These are phyloP conservation scores for Myochromella boudieri DNA, from an alignment of 768 basidiomycete genomes.

Conservation along the genomic window DNA sequence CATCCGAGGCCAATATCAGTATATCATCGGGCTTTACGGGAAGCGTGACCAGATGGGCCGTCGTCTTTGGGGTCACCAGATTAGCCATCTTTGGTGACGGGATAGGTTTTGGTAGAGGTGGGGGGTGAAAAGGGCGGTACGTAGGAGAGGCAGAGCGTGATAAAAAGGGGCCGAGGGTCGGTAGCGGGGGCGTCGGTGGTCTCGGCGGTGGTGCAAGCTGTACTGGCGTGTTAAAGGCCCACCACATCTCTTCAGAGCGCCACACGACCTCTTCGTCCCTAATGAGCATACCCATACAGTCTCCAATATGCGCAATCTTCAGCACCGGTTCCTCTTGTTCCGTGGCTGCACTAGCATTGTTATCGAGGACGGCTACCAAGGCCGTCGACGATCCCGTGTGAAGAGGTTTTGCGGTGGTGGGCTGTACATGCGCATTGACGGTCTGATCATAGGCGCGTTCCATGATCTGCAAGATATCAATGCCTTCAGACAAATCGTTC, in stretches of 20 bases:
- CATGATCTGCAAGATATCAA: slow-evolving; percentile 67
- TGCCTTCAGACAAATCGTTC: slow-evolving; percentile 68
- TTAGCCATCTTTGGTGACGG: slow-evolving; percentile 13
- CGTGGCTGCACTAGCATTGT: too few relatives aligned
- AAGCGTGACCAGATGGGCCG: slow-evolving; percentile 69
- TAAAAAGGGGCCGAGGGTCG: slow-evolving; percentile 7
- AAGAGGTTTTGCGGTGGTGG: slow-evolving; percentile 35
- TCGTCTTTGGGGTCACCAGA: slow-evolving; percentile 28
- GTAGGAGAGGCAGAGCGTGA: slow-evolving; percentile 5
- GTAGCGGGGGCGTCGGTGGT: slow-evolving; percentile 4
- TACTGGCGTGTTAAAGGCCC: slow-evolving; percentile 56
- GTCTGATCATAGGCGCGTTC: slow-evolving; percentile 71
- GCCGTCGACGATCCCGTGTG: slow-evolving; percentile 68
- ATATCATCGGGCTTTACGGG: slow-evolving; percentile 74
- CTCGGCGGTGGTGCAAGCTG: slow-evolving; percentile 35
- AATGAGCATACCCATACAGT: slow-evolving; percentile 87
- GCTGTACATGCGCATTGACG: slow-evolving; percentile 55
- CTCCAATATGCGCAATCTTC: slow-evolving; percentile 82
- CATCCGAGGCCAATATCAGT: slow-evolving; percentile 79
- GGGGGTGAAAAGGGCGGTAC: background rate
- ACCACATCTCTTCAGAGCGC: slow-evolving; percentile 94
- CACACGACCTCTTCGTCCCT: slow-evolving; percentile 78
- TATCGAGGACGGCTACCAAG: slow-evolving; percentile 62
- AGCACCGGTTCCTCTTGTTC: slow-evolving; percentile 64
- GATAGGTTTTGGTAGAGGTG: background rate